Conservation (phyloP, 306 rosid genomes). For the Casuarina cunninghamiana region DNA sequence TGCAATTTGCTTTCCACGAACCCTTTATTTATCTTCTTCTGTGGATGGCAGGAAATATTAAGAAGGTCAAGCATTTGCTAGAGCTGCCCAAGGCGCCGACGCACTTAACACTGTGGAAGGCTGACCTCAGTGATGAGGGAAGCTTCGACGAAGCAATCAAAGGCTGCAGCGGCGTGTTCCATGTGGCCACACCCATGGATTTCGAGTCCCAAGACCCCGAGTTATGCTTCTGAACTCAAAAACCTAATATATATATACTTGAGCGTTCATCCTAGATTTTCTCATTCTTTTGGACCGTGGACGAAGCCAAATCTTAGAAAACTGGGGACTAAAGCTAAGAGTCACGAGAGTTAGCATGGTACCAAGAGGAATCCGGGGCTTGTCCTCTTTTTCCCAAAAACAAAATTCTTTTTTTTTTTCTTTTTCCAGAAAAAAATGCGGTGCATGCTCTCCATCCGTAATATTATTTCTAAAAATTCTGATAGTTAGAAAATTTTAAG, state of each 20-base stretch:
- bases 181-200: conserved; percentile 89
- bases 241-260: background rate
- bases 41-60: conserved; percentile 42
- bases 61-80: conserved; percentile 78
- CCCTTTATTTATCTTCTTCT: background rate
- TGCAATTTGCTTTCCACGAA: background rate
- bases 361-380: too few species aligned
- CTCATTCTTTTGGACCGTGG: too few species aligned
- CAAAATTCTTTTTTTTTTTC: too few species aligned
- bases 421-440: too few species aligned
- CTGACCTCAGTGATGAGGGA: conserved; percentile 63
- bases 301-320: too few species aligned
- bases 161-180: conserved; percentile 80
- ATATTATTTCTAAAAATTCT: too few species aligned
- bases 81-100: conserved; percentile 57
- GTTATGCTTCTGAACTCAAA: conserved; percentile 28
- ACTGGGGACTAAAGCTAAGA: too few species aligned
- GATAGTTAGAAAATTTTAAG: too few species aligned
- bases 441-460: too few species aligned
- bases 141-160: conserved; percentile 74
- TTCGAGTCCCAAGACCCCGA: conserved; percentile 79
- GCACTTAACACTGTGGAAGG: conserved; percentile 67
- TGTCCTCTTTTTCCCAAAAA: too few species aligned
- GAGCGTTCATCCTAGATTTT: too few species aligned
- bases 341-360: too few species aligned